Conservation (phyloP, 441 rosid species). For the Euphorbia schlechtendalii region DNA sequence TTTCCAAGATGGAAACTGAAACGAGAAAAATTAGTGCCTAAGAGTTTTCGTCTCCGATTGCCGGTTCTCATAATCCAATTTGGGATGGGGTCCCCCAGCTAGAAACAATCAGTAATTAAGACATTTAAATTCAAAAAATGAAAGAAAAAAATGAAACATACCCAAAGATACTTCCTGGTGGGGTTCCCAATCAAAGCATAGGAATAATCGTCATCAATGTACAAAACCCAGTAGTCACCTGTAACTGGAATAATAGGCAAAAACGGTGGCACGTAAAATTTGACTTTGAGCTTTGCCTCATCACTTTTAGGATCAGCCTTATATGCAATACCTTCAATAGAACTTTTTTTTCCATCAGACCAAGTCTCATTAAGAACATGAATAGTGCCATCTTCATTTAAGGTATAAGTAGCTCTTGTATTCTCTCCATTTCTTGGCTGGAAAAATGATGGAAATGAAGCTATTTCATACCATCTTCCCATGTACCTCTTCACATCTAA, state of each 20-base stretch:
- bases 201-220: conserved; percentile 52
- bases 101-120: too few species aligned
- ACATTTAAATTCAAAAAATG: not conserved
- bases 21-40: too few species aligned
- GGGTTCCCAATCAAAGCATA: conserved; percentile 73
- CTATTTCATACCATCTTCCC: conserved; percentile 97
- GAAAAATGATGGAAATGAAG: conserved; percentile 67
- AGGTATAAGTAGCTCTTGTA: conserved; percentile 74
- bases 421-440: conserved; percentile 73
- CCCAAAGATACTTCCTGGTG: conserved; percentile 74
- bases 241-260: conserved; percentile 67
- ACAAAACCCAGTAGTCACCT: conserved; percentile 83
- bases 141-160: not conserved
- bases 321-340: conserved; percentile 65
- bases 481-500: conserved; percentile 67
- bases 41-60: too few species aligned
- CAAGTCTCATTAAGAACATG: conserved; percentile 83
- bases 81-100: too few species aligned
- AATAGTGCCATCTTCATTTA: conserved; percentile 66
- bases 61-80: too few species aligned
- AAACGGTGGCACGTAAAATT: conserved; percentile 82
- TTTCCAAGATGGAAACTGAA: too few species aligned
- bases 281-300: conserved; percentile 91
- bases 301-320: conserved; percentile 67
- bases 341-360: conserved; percentile 56